Evolutionary conservation across 2,329 filamentous ascomycete species (phyloP).

Genomic region (Colletotrichum sp.): DNA sequence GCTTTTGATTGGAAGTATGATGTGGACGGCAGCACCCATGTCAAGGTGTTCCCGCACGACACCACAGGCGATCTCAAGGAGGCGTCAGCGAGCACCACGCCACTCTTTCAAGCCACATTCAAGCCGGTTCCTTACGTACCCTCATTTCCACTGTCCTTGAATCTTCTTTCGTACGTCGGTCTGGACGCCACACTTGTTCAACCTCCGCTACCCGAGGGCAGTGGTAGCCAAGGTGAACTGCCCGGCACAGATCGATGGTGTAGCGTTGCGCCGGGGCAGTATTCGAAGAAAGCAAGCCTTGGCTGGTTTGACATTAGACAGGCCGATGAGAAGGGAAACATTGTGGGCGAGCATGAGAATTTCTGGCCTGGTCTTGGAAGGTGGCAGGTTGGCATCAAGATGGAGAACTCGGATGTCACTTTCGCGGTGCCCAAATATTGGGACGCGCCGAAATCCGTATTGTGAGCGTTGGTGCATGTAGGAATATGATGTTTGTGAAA

Average conservation of each 20-base stretch:
- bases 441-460: constrained; percentile 27
- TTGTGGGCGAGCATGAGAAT: constrained; percentile 36
- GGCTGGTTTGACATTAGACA: constrained; percentile 55
- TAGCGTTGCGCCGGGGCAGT: constrained; percentile 35
- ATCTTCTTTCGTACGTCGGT: constrained; percentile 43
- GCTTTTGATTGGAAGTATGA: constrained; percentile 50
- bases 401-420: constrained; percentile 37
- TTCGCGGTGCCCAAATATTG: constrained; percentile 28
- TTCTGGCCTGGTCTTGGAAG: constrained; percentile 53
- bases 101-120: constrained; percentile 53
- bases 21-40: constrained; percentile 38
- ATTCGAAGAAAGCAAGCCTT: constrained; percentile 35
- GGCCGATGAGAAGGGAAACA: constrained; percentile 29
- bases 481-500: not conserved
- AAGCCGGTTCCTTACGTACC: constrained; percentile 46
- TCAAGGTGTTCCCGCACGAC: constrained; percentile 53
- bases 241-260: constrained; percentile 53
- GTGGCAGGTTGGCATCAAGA: constrained; percentile 47
- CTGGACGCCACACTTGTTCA: constrained; percentile 49
- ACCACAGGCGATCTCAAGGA: constrained; percentile 34
- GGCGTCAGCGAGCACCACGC: constrained; percentile 33
- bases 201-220: constrained; percentile 51
- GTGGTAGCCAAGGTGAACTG: constrained; percentile 44
- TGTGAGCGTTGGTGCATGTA: constrained; percentile 15
- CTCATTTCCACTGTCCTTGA: constrained; percentile 47